Base-by-base conservation (phyloP, 1,284 basidiomycete genomes). In the Athelia psychrophila region DNA sequence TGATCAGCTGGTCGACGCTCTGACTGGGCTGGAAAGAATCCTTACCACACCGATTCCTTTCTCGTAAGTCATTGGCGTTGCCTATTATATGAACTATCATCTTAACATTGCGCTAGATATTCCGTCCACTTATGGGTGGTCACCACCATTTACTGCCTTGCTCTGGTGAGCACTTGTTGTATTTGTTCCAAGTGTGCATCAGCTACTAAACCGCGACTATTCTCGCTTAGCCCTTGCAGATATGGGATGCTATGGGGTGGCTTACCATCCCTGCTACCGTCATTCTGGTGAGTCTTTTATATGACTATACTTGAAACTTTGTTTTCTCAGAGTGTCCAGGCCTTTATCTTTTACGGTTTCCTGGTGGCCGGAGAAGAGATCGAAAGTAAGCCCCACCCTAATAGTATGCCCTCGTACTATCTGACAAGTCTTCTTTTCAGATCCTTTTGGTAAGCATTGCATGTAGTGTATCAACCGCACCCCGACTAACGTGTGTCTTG, bases 1-100 rank as follows among this genome's bases (percentile, higher is more conserved):
- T 9, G 78, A 77, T 57, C 74, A 78, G 56, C 76, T 91, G 40
- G 80, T 82, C 3, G 86, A 91, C 50, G 79, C 83, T 16, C 68
- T 91, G 40, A 85, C 84, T 6, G 83, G 83, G 4, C 73, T 91
- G 3, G 88, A 92, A 63, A 75, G 88, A 42, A 89, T 91, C 56
- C 71, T 91, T 13, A 90, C 88, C 0, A 91, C 87, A 0, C 88
- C 88, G 1, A 89, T 92, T 45, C 89, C 88, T 1, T 91, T 88
- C 70, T 88, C 84, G 76, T 90, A 67, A 56, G 73, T 68, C n/a
- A 30, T 47, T 33, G 25, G 24, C 30, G 27, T 13, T 13, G 13
- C 13, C 27, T 30, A 13, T 30, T 30, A 30, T 30, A 30, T 30
- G 27, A n/a, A n/a, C n/a, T n/a, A n/a, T 13, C 27, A 30, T 13